phyloP scores from a whole-genome alignment of 2,329 filamentous ascomycete genomes.

The Botrytis elliptica region DNA sequence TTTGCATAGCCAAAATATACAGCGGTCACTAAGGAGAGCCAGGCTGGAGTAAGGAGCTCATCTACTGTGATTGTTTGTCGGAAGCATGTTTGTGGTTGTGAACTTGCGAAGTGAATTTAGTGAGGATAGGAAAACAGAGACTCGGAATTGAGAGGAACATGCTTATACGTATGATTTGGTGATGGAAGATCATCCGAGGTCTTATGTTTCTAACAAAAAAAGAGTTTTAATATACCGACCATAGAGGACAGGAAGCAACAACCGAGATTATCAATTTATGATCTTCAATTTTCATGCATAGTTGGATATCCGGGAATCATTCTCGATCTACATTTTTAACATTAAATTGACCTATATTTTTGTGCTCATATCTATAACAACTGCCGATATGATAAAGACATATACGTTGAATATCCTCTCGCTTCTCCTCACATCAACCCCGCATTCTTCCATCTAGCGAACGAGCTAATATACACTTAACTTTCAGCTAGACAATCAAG shows the following conservation, averaged over 20 bases:
- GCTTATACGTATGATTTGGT: not conserved
- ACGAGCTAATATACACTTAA: not conserved
- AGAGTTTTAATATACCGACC: not conserved
- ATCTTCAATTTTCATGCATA: not conserved
- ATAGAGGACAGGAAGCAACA: not conserved
- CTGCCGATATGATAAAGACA: not conserved
- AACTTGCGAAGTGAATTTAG: not conserved
- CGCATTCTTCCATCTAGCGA: not conserved
- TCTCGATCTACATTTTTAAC: fast-evolving
- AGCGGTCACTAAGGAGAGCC: too few relatives aligned
- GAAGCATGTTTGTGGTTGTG: not conserved
- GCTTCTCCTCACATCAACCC: not conserved
- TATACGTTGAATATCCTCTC: not conserved
- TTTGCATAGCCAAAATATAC: too few relatives aligned
- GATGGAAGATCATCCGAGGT: not conserved
- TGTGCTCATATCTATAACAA: not conserved
- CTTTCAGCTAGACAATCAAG: not conserved
- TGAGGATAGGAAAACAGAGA: not conserved
- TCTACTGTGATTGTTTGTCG: too few relatives aligned
- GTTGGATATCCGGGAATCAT: not conserved
- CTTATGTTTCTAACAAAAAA: fast-evolving
- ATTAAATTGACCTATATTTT: fast-evolving
- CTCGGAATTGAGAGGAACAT: fast-evolving
- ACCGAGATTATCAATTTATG: not conserved
- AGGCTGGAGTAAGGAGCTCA: too few relatives aligned